Conservation (phyloP, 139 green algal species). For the Chlamydomonas sp. region DNA sequence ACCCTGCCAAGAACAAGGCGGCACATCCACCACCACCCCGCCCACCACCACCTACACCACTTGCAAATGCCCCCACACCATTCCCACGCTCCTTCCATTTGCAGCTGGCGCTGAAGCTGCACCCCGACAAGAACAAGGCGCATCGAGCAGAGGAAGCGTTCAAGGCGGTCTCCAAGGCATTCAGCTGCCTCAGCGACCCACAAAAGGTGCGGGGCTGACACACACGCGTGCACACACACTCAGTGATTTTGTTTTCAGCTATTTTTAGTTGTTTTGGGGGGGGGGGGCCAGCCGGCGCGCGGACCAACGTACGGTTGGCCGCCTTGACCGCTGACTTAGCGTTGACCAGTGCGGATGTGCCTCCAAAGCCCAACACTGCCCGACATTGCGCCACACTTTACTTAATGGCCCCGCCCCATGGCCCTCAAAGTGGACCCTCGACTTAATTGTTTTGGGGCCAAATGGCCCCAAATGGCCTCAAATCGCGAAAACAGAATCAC, state of each 20-base stretch:
- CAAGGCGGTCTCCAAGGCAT: conserved; percentile 49
- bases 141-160: conserved; percentile 48
- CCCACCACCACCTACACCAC: background rate
- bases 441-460: no score
- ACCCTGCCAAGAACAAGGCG: conserved; percentile 17
- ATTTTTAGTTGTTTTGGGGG: background rate
- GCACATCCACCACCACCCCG: background rate
- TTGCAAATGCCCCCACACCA: no score
- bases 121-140: conserved; percentile 61
- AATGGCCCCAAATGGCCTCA: no score
- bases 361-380: background rate
- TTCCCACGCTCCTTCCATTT: background rate
- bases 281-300: no score
- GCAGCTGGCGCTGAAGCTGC: conserved; percentile 52
- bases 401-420: background rate
- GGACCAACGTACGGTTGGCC: no score
- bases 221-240: background rate
- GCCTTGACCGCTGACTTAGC: no score
- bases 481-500: no score
- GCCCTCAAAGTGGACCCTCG: no score
- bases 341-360: no score
- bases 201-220: conserved; percentile 31
- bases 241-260: background rate
- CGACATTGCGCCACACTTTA: background rate
- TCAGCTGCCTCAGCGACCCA: conserved; percentile 48